Conservation (phyloP, 805 yeast genomes). For the Saturnispora serradocipensis region DNA sequence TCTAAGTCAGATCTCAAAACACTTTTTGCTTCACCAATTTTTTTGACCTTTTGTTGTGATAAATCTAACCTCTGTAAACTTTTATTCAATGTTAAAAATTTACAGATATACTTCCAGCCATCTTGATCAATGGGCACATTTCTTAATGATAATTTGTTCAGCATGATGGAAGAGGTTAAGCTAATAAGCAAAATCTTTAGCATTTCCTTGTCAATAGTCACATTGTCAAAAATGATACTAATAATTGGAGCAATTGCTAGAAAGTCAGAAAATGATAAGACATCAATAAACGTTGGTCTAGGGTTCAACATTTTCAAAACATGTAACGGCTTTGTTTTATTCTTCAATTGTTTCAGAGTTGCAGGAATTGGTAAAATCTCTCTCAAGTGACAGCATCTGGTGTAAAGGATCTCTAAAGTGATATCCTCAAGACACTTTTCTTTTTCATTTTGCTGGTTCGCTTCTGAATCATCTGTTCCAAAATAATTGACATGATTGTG, state of each 20-base stretch:
- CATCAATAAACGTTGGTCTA: constrained; percentile 48
- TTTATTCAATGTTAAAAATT: constrained; percentile 35
- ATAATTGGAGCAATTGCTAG: constrained; percentile 46
- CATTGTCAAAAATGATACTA: constrained; percentile 50
- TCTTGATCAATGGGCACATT: constrained; percentile 44
- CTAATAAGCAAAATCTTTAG: constrained; percentile 39
- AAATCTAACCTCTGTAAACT: constrained; percentile 43
- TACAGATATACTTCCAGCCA: constrained; percentile 46
- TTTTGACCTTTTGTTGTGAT: constrained; percentile 45
- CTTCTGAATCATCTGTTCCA: constrained; percentile 11
- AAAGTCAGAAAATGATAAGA: constrained; percentile 48
- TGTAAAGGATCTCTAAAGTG: constrained; percentile 41
- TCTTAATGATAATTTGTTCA: constrained; percentile 45
- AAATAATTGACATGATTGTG: constrained; percentile 37
- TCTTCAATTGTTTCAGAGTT: constrained; percentile 43
- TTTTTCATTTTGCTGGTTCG: constrained; percentile 4
- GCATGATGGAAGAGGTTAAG: constrained; percentile 32
- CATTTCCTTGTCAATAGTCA: constrained; percentile 46
- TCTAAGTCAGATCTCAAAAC: constrained; percentile 39
- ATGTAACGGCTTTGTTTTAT: constrained; percentile 41
- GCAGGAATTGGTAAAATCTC: constrained; percentile 44
- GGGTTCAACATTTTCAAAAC: constrained; percentile 50
- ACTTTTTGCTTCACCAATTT: constrained; percentile 29
- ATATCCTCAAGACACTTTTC: constrained; percentile 26
- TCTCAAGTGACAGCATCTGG: constrained; percentile 40